These are phyloP conservation scores for Amaranthus hypochondriacus DNA, from an alignment of 148 eudicot species.

Conservation along the genomic window DNA sequence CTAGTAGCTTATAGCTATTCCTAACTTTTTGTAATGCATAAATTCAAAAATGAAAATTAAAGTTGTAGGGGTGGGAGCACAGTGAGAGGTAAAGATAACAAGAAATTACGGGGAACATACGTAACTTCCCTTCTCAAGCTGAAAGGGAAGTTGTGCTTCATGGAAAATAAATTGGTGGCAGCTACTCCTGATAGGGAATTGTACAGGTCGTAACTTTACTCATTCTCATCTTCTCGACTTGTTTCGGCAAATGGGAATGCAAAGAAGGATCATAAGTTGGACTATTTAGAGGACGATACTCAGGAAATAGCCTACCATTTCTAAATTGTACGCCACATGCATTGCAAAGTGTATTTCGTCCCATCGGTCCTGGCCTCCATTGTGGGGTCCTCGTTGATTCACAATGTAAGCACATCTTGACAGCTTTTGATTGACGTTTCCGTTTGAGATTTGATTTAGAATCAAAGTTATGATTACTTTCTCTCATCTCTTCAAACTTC, in stretches of 20 bases:
- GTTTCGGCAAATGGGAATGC: constrained; percentile 32
- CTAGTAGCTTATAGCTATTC: constrained; percentile 4
- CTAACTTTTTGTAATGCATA: background rate
- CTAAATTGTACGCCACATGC: constrained; percentile 33
- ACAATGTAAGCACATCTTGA: constrained; percentile 25
- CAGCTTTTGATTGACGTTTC: background rate
- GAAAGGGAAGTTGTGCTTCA: background rate
- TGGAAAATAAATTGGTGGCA: background rate
- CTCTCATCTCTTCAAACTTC: background rate
- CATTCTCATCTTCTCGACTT: constrained; percentile 23
- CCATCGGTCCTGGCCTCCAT: constrained; percentile 32
- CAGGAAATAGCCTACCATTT: constrained; percentile 25
- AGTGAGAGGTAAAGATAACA: background rate
- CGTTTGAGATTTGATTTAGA: background rate
- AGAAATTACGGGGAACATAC: background rate
- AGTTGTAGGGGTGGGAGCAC: background rate
- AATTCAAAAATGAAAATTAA: background rate
- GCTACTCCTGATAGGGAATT: constrained; percentile 3
- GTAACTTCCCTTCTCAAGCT: background rate
- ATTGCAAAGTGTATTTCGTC: constrained; percentile 28
- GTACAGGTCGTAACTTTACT: background rate
- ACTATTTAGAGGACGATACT: constrained; percentile 29
- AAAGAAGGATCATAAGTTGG: constrained; percentile 27
- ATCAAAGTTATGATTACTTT: background rate
- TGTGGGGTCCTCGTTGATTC: constrained; percentile 28